phyloP scores from a whole-genome alignment of 2,329 filamentous ascomycete species.

The Trichoderma atroviride region DNA sequence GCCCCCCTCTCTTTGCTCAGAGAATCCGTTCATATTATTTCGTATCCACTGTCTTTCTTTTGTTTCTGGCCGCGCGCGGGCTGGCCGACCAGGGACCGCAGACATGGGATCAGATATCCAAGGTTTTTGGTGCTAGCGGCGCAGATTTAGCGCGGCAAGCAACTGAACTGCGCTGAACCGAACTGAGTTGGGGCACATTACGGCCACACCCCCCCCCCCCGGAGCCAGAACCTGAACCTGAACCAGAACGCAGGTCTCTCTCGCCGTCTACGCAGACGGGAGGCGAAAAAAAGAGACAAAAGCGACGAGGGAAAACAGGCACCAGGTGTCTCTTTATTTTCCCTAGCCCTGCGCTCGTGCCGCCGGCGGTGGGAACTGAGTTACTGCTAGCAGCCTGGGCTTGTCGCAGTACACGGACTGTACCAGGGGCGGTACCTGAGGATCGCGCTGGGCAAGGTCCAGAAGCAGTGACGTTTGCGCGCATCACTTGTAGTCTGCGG shows the following conservation, averaged over 20 bases:
- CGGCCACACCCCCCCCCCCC: background rate
- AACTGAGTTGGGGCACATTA: background rate
- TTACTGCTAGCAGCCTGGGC: background rate
- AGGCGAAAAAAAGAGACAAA: background rate
- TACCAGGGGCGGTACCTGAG: background rate
- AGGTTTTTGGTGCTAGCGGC: background rate
- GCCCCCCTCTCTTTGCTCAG: background rate
- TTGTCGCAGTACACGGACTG: background rate
- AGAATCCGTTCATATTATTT: background rate
- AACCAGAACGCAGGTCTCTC: background rate
- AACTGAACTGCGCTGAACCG: background rate
- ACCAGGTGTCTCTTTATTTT: background rate
- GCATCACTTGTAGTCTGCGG: background rate
- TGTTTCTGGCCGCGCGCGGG: background rate
- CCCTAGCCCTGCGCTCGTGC: slow-evolving; percentile 11
- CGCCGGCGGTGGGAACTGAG: background rate
- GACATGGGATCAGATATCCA: background rate
- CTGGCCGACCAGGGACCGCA: background rate
- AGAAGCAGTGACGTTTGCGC: slow-evolving; percentile 11
- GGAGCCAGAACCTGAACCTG: background rate
- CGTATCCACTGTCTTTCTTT: background rate
- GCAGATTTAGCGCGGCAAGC: background rate
- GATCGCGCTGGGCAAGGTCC: background rate
- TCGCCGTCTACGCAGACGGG: background rate
- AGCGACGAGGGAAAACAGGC: background rate